phyloP scores from a whole-genome alignment of 331 rosid genomes.

The Malus hybrid region DNA sequence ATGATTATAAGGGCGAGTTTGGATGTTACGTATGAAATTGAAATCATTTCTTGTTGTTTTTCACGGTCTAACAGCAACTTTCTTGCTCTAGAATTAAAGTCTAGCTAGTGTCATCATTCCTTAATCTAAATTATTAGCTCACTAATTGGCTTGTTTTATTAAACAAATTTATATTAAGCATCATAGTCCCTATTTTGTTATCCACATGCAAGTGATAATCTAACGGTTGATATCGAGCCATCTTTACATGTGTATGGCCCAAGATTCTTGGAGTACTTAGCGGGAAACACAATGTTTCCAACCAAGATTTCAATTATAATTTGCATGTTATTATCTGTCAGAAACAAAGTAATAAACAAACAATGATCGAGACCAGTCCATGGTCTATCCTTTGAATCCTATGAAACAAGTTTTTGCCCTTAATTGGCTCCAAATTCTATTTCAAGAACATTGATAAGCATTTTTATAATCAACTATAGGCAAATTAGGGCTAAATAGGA shows the following conservation, averaged over 20 bases:
- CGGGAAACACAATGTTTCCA: constrained; percentile 38
- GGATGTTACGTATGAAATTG: constrained; percentile 1
- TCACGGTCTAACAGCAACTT: background rate
- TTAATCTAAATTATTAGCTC: background rate
- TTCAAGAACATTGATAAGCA: background rate
- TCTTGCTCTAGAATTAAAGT: constrained; percentile 15
- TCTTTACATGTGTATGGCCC: constrained; percentile 23
- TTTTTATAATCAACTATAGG: too few species aligned
- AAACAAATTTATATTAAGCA: background rate
- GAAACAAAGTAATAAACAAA: constrained; percentile 34
- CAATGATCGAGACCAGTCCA: constrained; percentile 47
- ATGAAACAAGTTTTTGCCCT: constrained; percentile 14
- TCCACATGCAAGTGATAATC: constrained; percentile 43
- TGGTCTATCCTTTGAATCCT: constrained; percentile 31
- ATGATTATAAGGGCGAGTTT: constrained; percentile 3
- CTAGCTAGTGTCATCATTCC: background rate
- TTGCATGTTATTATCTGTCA: constrained; percentile 21
- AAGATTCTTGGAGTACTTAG: constrained; percentile 32
- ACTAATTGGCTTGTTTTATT: background rate
- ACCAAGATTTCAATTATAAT: constrained; percentile 2
- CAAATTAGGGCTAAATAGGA: background rate
- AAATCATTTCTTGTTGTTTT: background rate
- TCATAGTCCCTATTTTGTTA: constrained; percentile 4
- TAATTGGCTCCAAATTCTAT: constrained; percentile 11
- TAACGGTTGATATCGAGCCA: background rate